Base-by-base conservation (phyloP, 208 protist species). In the Leishmania mexicana region DNA sequence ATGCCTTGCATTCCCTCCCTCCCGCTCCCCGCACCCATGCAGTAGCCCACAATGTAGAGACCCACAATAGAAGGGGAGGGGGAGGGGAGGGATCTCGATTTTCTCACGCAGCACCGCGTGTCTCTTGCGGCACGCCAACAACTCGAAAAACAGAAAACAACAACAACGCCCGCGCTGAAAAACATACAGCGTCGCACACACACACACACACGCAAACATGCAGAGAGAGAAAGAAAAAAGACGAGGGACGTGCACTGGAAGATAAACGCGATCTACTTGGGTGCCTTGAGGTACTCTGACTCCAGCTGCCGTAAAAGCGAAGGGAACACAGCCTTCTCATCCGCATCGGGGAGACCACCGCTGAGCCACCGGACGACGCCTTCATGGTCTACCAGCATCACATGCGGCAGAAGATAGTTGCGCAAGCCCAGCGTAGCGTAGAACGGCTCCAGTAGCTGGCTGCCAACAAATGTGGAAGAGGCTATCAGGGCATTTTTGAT, bases 321-420 rank as follows among this genome's bases (percentile, higher is more conserved):
- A 24, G 91, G 83, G 80, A 97, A 95, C 45, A 89, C 72, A n/a
- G 81, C 83, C 57, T 81, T 79, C 60, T 97, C 94, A 53, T 90
- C 90, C 3, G 82, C 89, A 79, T 97, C 94, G n/a, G 94, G 94
- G 76, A 87, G 91, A n/a, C 93, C 94, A 15, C 84, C 90, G 76
- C 91, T 95, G 53, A 97, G 71, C 93, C 94, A 97, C 3, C 94
- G 90, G 57, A 97, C 85, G 40, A 90, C 77, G 24, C 94, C 94
- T 60, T 95, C 92, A 65, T 95, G 91, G 65, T 97, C 94, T 15
- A 97, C 88, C 38, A 97, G 84, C 87, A 97, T 93, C 31, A 92
- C 89, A 76, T 96, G 88, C 3, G 94, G 94, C 24, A 88, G 82
- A 17, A 97, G 87, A 78, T 97, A 97, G 81, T 97, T 97, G 17